phyloP scores from a whole-genome alignment of 768 basidiomycete genomes.

The Termitomyces sp. region DNA sequence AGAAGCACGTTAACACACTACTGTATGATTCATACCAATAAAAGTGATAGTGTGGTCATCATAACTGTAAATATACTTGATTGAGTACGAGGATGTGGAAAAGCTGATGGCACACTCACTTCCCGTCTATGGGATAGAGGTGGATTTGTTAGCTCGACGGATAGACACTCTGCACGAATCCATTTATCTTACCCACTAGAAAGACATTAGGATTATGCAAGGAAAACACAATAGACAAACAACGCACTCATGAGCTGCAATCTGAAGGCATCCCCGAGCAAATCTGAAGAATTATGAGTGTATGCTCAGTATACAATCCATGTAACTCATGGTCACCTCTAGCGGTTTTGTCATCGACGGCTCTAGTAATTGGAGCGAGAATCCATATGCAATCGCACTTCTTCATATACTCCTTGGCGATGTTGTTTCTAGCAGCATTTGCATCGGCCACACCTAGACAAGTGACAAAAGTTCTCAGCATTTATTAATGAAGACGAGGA shows the following conservation, averaged over 20 bases:
- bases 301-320: not conserved
- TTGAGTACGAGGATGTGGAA: not conserved
- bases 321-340: slow-evolving; percentile 30
- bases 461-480: not conserved
- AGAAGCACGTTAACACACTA: not conserved
- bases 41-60: slow-evolving; percentile 56
- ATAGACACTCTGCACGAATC: not conserved
- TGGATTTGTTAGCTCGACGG: not conserved
- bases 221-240: not conserved
- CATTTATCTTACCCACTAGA: slow-evolving; percentile 35
- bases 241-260: slow-evolving; percentile 54
- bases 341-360: slow-evolving; percentile 62
- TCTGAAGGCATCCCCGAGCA: slow-evolving; percentile 62
- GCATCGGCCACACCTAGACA: slow-evolving; percentile 50
- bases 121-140: slow-evolving; percentile 36
- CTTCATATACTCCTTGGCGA: slow-evolving; percentile 65
- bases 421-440: slow-evolving; percentile 56
- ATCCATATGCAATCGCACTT: slow-evolving; percentile 62
- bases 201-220: not conserved
- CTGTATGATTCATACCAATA: slow-evolving; percentile 33
- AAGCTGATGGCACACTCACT: slow-evolving; percentile 29
- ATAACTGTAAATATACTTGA: slow-evolving; percentile 30
- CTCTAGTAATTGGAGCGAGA: slow-evolving; percentile 57
- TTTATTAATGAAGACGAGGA: not conserved
- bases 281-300: slow-evolving; percentile 25